Evolutionary conservation across 2,329 filamentous ascomycete species (phyloP).

Genomic region (Cordyceps pruinosa): DNA sequence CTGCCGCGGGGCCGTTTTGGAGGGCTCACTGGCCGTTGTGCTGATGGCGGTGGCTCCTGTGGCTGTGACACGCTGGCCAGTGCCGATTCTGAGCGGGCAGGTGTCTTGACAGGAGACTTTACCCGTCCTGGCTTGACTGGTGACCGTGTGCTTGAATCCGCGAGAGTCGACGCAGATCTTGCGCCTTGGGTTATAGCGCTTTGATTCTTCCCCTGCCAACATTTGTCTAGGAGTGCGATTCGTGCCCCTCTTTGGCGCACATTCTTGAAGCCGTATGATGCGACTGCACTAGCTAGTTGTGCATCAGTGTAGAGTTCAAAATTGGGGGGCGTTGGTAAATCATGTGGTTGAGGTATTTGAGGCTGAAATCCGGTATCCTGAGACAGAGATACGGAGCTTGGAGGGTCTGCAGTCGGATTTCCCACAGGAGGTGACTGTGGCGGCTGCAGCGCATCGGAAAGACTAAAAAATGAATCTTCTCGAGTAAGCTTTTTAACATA

Average conservation of each 20-base stretch:
- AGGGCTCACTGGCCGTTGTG: slow-evolving; percentile 26
- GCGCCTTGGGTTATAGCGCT: slow-evolving; percentile 16
- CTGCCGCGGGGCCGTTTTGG: slow-evolving; percentile 25
- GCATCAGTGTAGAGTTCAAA: slow-evolving; percentile 56
- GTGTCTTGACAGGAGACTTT: slow-evolving; percentile 9
- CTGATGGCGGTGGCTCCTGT: slow-evolving; percentile 30
- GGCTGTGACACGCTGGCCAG: slow-evolving; percentile 15
- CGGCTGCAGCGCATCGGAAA: slow-evolving; percentile 20
- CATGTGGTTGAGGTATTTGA: neutral
- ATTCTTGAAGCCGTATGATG: slow-evolving; percentile 64
- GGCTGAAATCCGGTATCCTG: neutral
- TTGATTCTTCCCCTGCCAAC: slow-evolving; percentile 57
- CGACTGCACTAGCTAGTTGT: slow-evolving; percentile 55
- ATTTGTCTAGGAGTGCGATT: slow-evolving; percentile 62
- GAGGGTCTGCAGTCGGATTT: neutral
- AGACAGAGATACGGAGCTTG: neutral
- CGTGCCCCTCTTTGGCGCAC: slow-evolving; percentile 61
- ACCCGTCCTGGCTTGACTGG: slow-evolving; percentile 9
- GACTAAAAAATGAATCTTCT: slow-evolving; percentile 18
- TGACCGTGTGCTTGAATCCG: slow-evolving; percentile 14
- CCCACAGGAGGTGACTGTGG: neutral
- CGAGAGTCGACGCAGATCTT: slow-evolving; percentile 15
- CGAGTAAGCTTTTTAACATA: slow-evolving; percentile 22
- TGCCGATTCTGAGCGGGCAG: slow-evolving; percentile 4
- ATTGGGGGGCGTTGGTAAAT: slow-evolving; percentile 37